Percentiles rank a stretch among this genome's conserved stretches.
These are phyloP conservation scores for Agarophyton chilense DNA, from an alignment of 23 red algal species.

Conservation along the genomic window DNA sequence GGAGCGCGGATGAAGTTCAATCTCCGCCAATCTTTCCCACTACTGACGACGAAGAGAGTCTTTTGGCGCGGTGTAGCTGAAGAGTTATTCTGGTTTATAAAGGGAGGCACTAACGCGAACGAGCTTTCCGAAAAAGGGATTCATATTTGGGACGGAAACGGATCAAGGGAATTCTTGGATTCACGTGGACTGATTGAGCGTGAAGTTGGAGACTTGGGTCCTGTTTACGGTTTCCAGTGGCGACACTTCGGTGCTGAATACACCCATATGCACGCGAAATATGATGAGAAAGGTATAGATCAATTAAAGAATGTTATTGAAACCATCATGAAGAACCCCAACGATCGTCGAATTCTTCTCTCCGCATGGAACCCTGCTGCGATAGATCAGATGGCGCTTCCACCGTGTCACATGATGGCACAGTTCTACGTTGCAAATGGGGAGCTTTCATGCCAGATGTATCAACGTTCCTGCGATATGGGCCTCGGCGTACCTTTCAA, in stretches of 20 bases:
- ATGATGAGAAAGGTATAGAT: slow-evolving; percentile 84
- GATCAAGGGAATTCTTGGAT: slow-evolving; percentile 85
- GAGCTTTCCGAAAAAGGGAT: slow-evolving; percentile 71
- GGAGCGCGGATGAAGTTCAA: slow-evolving; percentile 90
- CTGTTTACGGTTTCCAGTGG: slow-evolving; percentile 99
- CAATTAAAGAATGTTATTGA: slow-evolving; percentile 81
- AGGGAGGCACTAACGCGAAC: slow-evolving; percentile 80
- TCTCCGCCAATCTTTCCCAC: slow-evolving; percentile 80
- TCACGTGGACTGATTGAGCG: slow-evolving; percentile 72
- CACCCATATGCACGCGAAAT: slow-evolving; percentile 68
- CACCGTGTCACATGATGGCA: slow-evolving; percentile 92
- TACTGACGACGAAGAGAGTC: slow-evolving; percentile 96
- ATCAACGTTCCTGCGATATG: slow-evolving; percentile 95
- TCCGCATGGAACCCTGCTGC: slow-evolving; percentile 91
- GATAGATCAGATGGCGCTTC: slow-evolving; percentile 87
- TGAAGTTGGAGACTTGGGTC: slow-evolving; percentile 89
- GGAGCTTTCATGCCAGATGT: slow-evolving; percentile 93
- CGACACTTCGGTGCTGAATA: slow-evolving; percentile 98
- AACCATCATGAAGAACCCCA: slow-evolving; percentile 75
- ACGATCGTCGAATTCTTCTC: slow-evolving; percentile 88
- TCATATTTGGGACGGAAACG: slow-evolving; percentile 99
- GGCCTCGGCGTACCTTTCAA: slow-evolving; percentile 99
- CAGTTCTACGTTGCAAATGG: slow-evolving; percentile 98
- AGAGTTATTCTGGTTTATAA: slow-evolving; percentile 96
- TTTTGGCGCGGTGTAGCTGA: slow-evolving; percentile 97